Evolutionary conservation across 2,329 filamentous ascomycete species (phyloP), one percentile per base, ranked within the genome.

Genomic region (Aspergillus ochraceus): DNA sequence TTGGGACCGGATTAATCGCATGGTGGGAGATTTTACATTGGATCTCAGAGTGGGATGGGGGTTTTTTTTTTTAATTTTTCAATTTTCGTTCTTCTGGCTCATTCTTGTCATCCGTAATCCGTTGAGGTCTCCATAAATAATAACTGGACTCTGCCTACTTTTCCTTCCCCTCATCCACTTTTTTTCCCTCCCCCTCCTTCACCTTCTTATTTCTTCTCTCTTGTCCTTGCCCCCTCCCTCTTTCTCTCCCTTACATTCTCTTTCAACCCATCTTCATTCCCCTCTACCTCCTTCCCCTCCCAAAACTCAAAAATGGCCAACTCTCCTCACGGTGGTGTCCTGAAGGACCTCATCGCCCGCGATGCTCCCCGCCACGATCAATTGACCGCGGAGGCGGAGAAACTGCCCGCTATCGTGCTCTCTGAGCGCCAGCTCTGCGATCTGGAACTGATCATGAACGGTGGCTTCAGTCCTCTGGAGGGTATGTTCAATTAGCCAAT

Each of bases 351-450:
- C 76, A 86, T 98, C 70, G 93, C 92, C 67, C 90, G 95, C 81
- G 95, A 99, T 86, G 86, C 88, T 65, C 90, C 91, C 68, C 88
- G 90, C 74, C 89, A 95, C 68, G 84, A 84, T 65, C 83, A 97
- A 82, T 90, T 99, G 64, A 81, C 83, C 58, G 86, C 85, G 51
- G 95, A 99, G 81, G 90, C 94, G 47, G 93, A 97, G 83, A 89
- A 76, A 32, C 88, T 98, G 50, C 91, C 92, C 42, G 90, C 94
- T 42, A 84, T 99, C 68, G 81, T 90, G 61, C 88, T 99, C 68
- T 90, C 86, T 54, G 95, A 99, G 85, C 89, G 95, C 72, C 95
- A 99, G 81, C 88, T 99, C 53, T 99, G 95, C 81, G 95, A 99
- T 84, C 85, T 99, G 68, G 95, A 99, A 81, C 81, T 99, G 79